A percentile compares a stretch with the other conserved stretches of the same genome.
phyloP scores from a whole-genome alignment of 176 grass and related monocot species.

The Avena atlantica region DNA sequence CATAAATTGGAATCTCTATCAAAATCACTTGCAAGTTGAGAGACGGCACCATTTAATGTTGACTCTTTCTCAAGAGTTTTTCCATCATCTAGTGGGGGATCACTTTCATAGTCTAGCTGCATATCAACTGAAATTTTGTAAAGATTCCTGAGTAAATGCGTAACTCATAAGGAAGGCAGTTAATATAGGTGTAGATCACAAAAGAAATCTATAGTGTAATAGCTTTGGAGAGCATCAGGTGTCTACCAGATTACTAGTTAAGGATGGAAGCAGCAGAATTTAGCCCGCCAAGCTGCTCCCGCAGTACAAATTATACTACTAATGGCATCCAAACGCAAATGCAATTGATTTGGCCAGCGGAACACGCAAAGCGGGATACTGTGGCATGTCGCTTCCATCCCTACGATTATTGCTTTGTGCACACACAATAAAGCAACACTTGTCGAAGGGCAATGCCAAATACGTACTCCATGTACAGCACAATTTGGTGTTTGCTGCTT shows the following conservation, averaged over 20 bases:
- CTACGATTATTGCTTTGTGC: background rate
- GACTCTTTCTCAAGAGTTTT: slow-evolving; percentile 56
- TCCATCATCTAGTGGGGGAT: slow-evolving; percentile 55
- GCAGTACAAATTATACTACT: no score
- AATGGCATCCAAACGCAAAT: no score
- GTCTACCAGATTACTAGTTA: background rate
- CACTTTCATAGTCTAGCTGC: slow-evolving; percentile 78
- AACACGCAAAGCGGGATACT: no score
- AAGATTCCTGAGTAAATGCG: slow-evolving; percentile 47
- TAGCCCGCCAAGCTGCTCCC: no score
- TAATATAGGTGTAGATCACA: background rate
- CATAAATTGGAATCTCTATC: slow-evolving; percentile 85
- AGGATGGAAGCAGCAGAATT: no score
- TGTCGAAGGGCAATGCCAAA: background rate
- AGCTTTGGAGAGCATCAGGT: background rate
- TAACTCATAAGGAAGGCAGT: slow-evolving; percentile 13
- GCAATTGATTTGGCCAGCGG: no score
- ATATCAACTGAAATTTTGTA: slow-evolving; percentile 71
- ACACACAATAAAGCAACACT: background rate
- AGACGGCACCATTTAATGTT: slow-evolving; percentile 64
- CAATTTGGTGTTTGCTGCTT: background rate
- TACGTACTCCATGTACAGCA: background rate
- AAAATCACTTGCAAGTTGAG: slow-evolving; percentile 87
- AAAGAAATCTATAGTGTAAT: background rate
- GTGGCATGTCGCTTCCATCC: no score